phyloP scores from a whole-genome alignment of 495 filamentous ascomycete species.

The Endocarpon pusillum region DNA sequence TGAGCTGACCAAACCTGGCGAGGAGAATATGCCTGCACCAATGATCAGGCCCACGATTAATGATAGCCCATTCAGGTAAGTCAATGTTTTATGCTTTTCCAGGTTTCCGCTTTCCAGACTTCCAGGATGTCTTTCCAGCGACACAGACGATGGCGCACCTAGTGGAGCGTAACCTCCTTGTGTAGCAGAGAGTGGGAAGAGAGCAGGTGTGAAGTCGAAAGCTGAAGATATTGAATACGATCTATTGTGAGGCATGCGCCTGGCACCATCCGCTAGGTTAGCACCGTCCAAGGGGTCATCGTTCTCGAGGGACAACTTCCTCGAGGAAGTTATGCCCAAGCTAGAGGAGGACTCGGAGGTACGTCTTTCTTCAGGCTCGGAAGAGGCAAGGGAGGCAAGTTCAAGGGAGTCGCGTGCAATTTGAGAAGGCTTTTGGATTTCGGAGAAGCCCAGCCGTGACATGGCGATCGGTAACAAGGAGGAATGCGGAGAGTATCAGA shows the following conservation, averaged over 20 bases:
- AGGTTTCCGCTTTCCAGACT: constrained; percentile 40
- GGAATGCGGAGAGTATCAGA: no score
- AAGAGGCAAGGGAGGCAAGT: constrained; percentile 84
- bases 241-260: constrained; percentile 36
- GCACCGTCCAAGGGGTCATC: constrained; percentile 58
- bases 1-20: constrained; percentile 80
- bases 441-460: constrained; percentile 19
- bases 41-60: constrained; percentile 87
- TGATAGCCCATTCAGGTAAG: constrained; percentile 83
- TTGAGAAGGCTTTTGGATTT: constrained; percentile 15
- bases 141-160: constrained; percentile 43
- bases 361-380: constrained; percentile 31
- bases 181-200: constrained; percentile 85
- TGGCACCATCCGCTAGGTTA: constrained; percentile 31
- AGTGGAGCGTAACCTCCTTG: constrained; percentile 67
- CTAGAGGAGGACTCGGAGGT: constrained; percentile 58
- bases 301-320: constrained; percentile 73
- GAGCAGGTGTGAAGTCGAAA: constrained; percentile 81
- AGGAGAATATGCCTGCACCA: constrained; percentile 93
- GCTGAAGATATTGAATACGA: constrained; percentile 81
- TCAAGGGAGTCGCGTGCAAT: constrained; percentile 81
- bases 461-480: no score
- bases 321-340: constrained; percentile 77
- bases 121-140: constrained; percentile 27
- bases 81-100: constrained; percentile 89